Conservation (phyloP, 2,329 filamentous ascomycete genomes). For the Phaeosphaeria sp. region DNA sequence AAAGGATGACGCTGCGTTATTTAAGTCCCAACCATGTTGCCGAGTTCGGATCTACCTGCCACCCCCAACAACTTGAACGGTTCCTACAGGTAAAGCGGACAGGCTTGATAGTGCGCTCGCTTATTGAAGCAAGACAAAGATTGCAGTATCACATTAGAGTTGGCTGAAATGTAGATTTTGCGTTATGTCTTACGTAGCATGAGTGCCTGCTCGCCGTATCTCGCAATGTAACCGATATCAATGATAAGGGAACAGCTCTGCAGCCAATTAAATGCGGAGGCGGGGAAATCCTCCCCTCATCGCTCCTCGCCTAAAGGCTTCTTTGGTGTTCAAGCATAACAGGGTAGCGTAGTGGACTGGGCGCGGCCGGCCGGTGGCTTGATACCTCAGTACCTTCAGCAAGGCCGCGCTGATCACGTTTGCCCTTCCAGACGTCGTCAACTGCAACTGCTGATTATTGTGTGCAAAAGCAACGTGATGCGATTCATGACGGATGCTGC, state of each 20-base stretch:
- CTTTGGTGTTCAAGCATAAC: neutral
- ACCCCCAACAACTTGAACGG: neutral
- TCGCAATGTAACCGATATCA: neutral
- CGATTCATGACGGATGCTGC: too few species aligned
- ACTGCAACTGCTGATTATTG: too few species aligned
- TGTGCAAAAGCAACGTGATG: too few species aligned
- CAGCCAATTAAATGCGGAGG: neutral
- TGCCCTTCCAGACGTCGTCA: neutral
- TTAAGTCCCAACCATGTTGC: neutral
- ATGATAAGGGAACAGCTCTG: neutral
- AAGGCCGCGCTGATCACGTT: neutral
- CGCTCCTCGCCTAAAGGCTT: conserved; percentile 5
- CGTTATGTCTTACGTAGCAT: too few species aligned
- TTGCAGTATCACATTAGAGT: too few species aligned
- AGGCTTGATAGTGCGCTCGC: neutral
- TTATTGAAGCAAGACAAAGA: neutral
- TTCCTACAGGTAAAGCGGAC: neutral
- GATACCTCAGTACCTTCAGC: neutral
- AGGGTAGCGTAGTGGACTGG: neutral
- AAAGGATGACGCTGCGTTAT: neutral
- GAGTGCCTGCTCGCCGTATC: neutral
- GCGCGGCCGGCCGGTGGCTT: neutral
- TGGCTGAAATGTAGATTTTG: too few species aligned
- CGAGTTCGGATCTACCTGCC: neutral
- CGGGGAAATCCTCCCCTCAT: neutral